Percentiles rank a stretch among this genome's conserved stretches.
Conservation (phyloP, 345 rosid species). For the Acer campestre region DNA sequence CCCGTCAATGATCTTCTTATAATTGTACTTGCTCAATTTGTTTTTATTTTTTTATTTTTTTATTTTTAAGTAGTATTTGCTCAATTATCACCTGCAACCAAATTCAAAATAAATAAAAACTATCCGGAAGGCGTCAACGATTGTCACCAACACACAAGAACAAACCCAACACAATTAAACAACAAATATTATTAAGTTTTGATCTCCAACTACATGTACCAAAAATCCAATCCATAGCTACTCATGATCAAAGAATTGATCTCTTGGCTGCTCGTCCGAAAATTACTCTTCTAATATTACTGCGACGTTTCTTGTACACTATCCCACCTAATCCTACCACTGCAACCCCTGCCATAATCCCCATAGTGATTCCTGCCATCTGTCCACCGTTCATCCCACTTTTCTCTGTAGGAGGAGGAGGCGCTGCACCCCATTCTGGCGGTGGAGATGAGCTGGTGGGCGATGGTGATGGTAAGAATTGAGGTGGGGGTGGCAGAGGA, state of each 20-base stretch:
- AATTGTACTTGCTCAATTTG: no score
- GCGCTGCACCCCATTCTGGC: neutral
- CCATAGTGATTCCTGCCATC: slow-evolving; percentile 14
- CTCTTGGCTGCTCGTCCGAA: slow-evolving; percentile 9
- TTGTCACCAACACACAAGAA: neutral
- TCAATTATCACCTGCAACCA: no score
- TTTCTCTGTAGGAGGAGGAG: neutral
- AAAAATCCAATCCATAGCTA: neutral
- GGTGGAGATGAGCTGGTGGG: neutral
- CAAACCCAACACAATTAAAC: neutral
- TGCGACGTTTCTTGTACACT: slow-evolving; percentile 24
- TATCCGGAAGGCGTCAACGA: no score
- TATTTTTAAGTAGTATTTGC: no score
- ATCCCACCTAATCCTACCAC: slow-evolving; percentile 6
- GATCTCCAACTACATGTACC: no score
- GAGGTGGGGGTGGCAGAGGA: neutral
- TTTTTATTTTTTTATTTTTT: no score
- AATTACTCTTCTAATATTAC: slow-evolving; percentile 9
- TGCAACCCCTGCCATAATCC: slow-evolving; percentile 7
- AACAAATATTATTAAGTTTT: no score
- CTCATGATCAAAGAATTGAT: neutral
- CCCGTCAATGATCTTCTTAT: no score
- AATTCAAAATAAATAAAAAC: no score
- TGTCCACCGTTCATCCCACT: slow-evolving; percentile 7
- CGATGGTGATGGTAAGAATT: neutral